phyloP scores from a whole-genome alignment of 192 early-diverging fungal species.

The Mortierella claussenii region DNA sequence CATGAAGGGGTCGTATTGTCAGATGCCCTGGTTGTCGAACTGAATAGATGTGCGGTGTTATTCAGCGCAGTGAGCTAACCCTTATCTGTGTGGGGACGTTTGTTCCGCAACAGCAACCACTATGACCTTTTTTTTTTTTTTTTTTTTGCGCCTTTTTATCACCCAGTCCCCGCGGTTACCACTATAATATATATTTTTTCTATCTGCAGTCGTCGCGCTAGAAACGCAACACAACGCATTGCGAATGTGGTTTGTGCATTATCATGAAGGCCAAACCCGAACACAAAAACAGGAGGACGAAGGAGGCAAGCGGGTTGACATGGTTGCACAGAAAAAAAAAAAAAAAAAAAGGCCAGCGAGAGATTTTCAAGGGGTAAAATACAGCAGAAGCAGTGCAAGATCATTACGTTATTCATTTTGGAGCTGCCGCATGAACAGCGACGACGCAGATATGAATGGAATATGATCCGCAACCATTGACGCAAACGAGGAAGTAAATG shows the following conservation, averaged over 20 bases:
- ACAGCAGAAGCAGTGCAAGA: slow-evolving; percentile 12
- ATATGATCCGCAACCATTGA: no score
- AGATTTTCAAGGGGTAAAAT: background rate
- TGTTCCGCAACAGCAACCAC: background rate
- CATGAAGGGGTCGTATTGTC: no score
- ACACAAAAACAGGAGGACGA: slow-evolving; percentile 1
- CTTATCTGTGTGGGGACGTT: no score
- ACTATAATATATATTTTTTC: background rate
- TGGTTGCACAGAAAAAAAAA: slow-evolving; percentile 17
- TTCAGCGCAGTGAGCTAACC: no score
- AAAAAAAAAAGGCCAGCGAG: background rate
- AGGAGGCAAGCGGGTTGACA: background rate
- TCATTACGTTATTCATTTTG: background rate
- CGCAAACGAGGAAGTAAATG: no score
- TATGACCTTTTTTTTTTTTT: background rate
- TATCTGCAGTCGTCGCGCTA: background rate
- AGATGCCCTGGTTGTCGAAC: no score
- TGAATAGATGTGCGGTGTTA: no score
- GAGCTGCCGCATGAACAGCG: background rate
- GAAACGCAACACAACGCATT: background rate
- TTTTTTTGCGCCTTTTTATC: background rate
- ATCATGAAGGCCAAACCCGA: slow-evolving; percentile 6
- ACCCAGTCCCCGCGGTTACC: background rate
- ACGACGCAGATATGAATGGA: no score
- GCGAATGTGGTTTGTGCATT: slow-evolving; percentile 22